Conservation (phyloP, 345 rosid species). For the Corymbia maculata region DNA sequence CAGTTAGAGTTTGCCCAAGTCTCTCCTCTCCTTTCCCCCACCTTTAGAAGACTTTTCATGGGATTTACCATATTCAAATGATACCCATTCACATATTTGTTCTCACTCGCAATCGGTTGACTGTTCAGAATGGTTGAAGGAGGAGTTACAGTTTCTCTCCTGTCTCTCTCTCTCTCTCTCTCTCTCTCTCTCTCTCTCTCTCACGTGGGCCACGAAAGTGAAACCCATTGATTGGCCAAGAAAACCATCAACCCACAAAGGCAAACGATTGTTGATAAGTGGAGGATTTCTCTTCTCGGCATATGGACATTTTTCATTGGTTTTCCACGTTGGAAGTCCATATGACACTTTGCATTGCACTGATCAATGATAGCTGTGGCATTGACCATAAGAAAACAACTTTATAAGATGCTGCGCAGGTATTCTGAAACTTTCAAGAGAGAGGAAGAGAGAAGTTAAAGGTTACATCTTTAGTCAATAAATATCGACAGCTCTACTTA, state of each 20-base stretch:
- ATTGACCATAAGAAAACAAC: neutral
- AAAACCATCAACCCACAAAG: neutral
- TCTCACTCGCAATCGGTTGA: neutral
- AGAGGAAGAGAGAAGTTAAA: neutral
- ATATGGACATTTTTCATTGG: neutral
- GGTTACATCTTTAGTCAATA: neutral
- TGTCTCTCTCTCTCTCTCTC: no score
- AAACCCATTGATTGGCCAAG: neutral
- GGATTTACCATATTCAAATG: neutral
- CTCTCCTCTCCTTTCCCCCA: neutral
- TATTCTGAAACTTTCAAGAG: neutral
- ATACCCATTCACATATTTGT: neutral
- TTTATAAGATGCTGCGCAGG: neutral
- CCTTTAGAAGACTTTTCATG: neutral
- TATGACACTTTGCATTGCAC: neutral
- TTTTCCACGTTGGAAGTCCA: neutral
- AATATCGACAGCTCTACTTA: neutral
- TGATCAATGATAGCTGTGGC: neutral
- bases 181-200: neutral
- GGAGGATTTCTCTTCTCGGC: neutral
- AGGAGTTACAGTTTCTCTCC: neutral
- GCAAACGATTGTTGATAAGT: neutral
- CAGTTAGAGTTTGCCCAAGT: neutral
- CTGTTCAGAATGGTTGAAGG: neutral
- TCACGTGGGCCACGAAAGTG: neutral